Base-by-base conservation (phyloP, 139 green algal genomes). In the Chlamydomonas schloesseri region DNA sequence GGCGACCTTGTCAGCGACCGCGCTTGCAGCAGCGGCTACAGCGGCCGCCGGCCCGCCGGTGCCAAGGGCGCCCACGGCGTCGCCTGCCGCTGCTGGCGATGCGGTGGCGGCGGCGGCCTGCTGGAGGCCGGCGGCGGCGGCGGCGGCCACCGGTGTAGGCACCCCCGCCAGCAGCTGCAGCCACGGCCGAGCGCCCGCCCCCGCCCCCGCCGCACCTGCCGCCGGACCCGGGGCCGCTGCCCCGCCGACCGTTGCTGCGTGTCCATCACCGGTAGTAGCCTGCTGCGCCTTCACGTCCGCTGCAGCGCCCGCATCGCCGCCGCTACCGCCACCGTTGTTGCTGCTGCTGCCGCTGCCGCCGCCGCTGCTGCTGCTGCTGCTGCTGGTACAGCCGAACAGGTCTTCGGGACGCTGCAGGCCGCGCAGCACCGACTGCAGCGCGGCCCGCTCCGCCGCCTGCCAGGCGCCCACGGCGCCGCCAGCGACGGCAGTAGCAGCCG, bases 381-480 rank as follows among this genome's bases (percentile, higher is more conserved):
- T 28, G 18, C 73, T 18, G n/a, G 15, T 37, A 50, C 42, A 13
- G 42, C 34, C 74, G 33, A 81, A 71, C 31, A 81, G 53, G 21
- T 14, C 53, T 1, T 2, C 55, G 1, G 74, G 55, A 10, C 53
- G 33, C 53, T 33, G 29, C 24, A 82, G 26, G 17, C 58, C 24
- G 6, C 75, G 75, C 58, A 82, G 42, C 34, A 82, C 26, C 9
- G 34, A 42, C 26, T 72, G 57, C 11, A 82, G 33, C 28, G 75
- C 75, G 10, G 75, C 36, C 24, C 58, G 34, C 75, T 82, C 75
- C 55, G 74, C 74, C 50, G 33, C 55, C 74, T 81, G 74, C 55
- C 55, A 81, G 29, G 50, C 13, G 4, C 47, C 67, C 28, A 68
- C 47, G 31, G 11, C 13, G 68, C 31, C 46, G 68, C n/a, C 10